phyloP scores from a whole-genome alignment of 2,329 filamentous ascomycete genomes.

The Colletotrichum kahawae region DNA sequence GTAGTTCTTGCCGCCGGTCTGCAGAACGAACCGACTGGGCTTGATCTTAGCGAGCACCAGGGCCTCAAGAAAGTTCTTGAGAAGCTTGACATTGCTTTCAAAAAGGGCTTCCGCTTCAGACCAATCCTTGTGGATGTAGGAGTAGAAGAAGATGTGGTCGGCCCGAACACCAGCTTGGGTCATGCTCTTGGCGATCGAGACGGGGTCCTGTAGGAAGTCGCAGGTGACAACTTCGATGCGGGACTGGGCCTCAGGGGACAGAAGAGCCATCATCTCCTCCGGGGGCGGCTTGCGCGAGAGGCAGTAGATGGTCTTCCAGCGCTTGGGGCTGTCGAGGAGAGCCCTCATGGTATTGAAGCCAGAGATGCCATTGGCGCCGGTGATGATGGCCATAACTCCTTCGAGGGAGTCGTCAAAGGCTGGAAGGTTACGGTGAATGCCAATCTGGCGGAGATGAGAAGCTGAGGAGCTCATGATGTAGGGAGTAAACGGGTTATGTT shows the following conservation, averaged over 20 bases:
- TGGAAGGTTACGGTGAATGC: not conserved
- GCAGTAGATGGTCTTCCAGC: not conserved
- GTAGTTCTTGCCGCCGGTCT: slow-evolving; percentile 18
- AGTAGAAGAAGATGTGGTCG: slow-evolving; percentile 7
- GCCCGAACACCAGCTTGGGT: not conserved
- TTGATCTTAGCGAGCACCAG: not conserved
- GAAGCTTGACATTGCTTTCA: not conserved
- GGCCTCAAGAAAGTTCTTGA: slow-evolving; percentile 6
- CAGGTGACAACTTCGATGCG: not conserved
- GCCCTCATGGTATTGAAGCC: not conserved
- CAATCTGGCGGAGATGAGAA: not conserved
- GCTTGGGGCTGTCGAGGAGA: not conserved
- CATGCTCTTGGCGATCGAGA: not conserved
- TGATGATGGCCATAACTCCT: not conserved
- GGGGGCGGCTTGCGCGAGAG: not conserved
- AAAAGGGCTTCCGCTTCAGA: not conserved
- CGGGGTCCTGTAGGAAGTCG: not conserved
- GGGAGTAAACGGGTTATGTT: rapidly evolving
- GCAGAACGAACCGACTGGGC: not conserved
- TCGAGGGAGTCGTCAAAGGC: not conserved
- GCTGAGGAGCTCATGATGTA: not conserved
- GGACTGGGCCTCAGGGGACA: not conserved
- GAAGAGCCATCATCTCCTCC: not conserved
- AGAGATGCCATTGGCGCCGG: slow-evolving; percentile 7
- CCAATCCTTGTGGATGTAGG: slow-evolving; percentile 12